Evolutionary conservation across 1,284 basidiomycete species (phyloP).

Genomic region (Termitomyces sp.): DNA sequence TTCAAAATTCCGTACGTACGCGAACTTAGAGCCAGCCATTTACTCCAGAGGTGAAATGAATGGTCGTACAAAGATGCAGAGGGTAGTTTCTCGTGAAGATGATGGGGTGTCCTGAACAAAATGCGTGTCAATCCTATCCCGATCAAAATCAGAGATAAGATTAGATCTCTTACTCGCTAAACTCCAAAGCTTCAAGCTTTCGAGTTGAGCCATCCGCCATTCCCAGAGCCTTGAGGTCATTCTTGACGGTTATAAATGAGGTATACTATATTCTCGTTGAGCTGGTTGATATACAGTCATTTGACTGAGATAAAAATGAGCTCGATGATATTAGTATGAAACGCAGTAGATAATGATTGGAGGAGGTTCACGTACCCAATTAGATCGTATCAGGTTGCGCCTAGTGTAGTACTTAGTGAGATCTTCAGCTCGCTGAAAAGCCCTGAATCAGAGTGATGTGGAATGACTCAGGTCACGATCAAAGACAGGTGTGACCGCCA

Average conservation of each 20-base stretch:
- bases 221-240: too few species aligned
- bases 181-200: neutral
- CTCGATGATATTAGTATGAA: neutral
- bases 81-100: neutral
- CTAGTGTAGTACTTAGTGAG: neutral
- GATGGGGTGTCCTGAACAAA: neutral
- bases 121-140: neutral
- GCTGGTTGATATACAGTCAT: neutral
- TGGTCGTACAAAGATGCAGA: neutral
- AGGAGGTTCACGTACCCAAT: neutral
- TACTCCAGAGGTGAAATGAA: neutral
- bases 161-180: neutral
- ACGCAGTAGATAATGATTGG: neutral
- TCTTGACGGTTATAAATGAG: neutral
- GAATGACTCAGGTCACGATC: conserved; percentile 10
- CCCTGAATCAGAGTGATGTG: neutral
- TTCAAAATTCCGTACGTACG: conserved; percentile 90
- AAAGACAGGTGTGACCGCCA: conserved; percentile 11
- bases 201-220: too few species aligned
- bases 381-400: neutral
- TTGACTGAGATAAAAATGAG: neutral
- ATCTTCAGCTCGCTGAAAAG: too few species aligned
- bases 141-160: neutral
- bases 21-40: conserved; percentile 92
- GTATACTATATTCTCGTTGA: neutral